A percentile compares a stretch with the other conserved stretches of the same genome.
These are phyloP conservation scores for Paramyrothecium sp. DNA, from an alignment of 2,329 filamentous ascomycete species.

Conservation along the genomic window DNA sequence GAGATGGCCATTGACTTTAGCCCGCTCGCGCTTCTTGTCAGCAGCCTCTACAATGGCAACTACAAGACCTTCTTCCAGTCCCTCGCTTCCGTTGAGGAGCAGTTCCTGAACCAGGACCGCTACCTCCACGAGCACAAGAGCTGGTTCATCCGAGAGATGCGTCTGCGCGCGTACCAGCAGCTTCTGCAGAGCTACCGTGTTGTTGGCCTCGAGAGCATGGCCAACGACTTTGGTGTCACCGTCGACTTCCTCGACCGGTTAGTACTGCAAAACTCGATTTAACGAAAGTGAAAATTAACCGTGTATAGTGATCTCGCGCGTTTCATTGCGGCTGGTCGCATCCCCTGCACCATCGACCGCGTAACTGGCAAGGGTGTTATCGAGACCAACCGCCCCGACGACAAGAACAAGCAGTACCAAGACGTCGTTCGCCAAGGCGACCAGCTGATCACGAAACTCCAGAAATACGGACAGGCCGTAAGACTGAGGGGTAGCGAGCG, in stretches of 20 bases:
- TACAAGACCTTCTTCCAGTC: conserved; percentile 94
- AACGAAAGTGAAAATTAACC: conserved; percentile 6
- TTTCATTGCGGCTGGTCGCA: conserved; percentile 92
- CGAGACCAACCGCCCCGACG: conserved; percentile 94
- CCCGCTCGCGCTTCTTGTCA: conserved; percentile 81
- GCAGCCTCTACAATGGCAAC: conserved; percentile 88
- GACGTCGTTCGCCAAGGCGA: conserved; percentile 98
- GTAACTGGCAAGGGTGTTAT: conserved; percentile 96
- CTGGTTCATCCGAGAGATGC: conserved; percentile 99
- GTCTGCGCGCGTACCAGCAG: conserved; percentile 93
- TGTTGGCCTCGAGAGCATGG: conserved; percentile 96
- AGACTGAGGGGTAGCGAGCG: conserved; percentile 92
- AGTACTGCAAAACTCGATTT: conserved; percentile 28
- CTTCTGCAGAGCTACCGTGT: conserved; percentile 96
- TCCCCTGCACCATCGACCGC: conserved; percentile 95
- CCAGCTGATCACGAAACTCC: conserved; percentile 95
- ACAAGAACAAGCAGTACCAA: conserved; percentile 99
- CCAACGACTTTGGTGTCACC: conserved; percentile 92
- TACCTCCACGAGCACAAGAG: conserved; percentile 94
- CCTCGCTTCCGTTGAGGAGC: conserved; percentile 85
- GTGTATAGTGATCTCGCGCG: conserved; percentile 78
- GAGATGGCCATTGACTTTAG: conserved; percentile 88
- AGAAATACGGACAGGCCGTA: conserved; percentile 98
- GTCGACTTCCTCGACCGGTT: conserved; percentile 95
- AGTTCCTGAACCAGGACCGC: conserved; percentile 90